Conservation (phyloP, 2,329 filamentous ascomycete species). For the Aspergillus ruber region DNA sequence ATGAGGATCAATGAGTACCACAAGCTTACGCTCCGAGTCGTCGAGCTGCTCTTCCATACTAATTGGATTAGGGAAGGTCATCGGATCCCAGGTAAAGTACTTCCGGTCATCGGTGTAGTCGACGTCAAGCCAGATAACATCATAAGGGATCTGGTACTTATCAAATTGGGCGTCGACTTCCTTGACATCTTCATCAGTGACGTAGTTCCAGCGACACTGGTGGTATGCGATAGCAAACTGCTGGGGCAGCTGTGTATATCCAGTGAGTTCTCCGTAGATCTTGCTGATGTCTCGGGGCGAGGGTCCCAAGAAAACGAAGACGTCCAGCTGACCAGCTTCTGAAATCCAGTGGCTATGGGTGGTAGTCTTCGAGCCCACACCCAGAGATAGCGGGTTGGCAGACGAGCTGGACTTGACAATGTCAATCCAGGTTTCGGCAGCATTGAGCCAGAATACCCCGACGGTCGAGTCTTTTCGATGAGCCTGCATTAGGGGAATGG, state of each 20-base stretch:
- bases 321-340: slow-evolving; percentile 79
- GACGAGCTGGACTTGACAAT: slow-evolving; percentile 72
- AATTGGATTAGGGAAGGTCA: slow-evolving; percentile 79
- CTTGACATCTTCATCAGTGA: slow-evolving; percentile 92
- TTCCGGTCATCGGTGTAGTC: slow-evolving; percentile 96
- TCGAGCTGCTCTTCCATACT: slow-evolving; percentile 86
- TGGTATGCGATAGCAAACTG: slow-evolving; percentile 91
- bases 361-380: slow-evolving; percentile 60
- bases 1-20: slow-evolving; percentile 92
- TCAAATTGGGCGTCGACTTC: slow-evolving; percentile 96
- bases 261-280: slow-evolving; percentile 82
- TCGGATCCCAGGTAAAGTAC: slow-evolving; percentile 94
- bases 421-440: slow-evolving; percentile 95
- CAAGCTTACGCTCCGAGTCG: slow-evolving; percentile 77
- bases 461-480: slow-evolving; percentile 90
- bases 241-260: slow-evolving; percentile 83
- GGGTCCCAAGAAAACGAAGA: slow-evolving; percentile 91
- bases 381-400: slow-evolving; percentile 71
- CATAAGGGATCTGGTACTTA: slow-evolving; percentile 90
- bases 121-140: slow-evolving; percentile 98
- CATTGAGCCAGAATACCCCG: slow-evolving; percentile 95
- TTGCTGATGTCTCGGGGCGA: slow-evolving; percentile 75
- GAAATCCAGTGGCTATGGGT: slow-evolving; percentile 97
- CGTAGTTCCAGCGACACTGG: slow-evolving; percentile 98
- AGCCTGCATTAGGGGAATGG: slow-evolving; percentile 96